These are phyloP conservation scores for Pseudozyma pruni DNA, from an alignment of 1,284 basidiomycete genomes.

Conservation along the genomic window DNA sequence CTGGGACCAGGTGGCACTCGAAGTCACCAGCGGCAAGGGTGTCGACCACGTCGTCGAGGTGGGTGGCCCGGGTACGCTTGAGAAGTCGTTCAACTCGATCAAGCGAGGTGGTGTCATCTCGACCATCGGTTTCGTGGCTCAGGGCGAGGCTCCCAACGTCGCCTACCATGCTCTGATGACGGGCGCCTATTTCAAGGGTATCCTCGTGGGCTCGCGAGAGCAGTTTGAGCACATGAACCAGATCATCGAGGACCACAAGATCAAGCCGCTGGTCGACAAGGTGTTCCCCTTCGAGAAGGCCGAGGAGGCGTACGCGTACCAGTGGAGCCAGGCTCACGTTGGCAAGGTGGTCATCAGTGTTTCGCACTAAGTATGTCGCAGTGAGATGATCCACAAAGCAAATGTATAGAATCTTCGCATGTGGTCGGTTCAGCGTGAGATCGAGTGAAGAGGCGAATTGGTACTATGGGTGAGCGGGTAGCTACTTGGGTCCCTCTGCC, in stretches of 20 bases:
- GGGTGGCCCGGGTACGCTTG: constrained; percentile 72
- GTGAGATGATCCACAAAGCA: no score
- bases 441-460: no score
- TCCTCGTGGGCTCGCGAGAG: constrained; percentile 67
- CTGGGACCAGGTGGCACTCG: constrained; percentile 73
- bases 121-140: constrained; percentile 71
- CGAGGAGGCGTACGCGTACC: constrained; percentile 70
- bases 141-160: constrained; percentile 40
- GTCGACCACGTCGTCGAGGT: constrained; percentile 74
- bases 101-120: constrained; percentile 71
- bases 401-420: no score
- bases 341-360: constrained; percentile 58
- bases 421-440: no score
- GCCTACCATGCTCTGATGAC: constrained; percentile 28
- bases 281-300: constrained; percentile 72
- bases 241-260: constrained; percentile 69
- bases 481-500: constrained; percentile 13
- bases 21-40: constrained; percentile 72
- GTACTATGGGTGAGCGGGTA: no score
- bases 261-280: constrained; percentile 72
- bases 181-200: constrained; percentile 64
- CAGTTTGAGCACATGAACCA: constrained; percentile 72
- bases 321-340: constrained; percentile 64
- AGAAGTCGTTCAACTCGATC: constrained; percentile 70
- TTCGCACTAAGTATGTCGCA: constrained; percentile 8